phyloP scores from a whole-genome alignment of 2,329 filamentous ascomycete species.

The Hypoxylon sp. region DNA sequence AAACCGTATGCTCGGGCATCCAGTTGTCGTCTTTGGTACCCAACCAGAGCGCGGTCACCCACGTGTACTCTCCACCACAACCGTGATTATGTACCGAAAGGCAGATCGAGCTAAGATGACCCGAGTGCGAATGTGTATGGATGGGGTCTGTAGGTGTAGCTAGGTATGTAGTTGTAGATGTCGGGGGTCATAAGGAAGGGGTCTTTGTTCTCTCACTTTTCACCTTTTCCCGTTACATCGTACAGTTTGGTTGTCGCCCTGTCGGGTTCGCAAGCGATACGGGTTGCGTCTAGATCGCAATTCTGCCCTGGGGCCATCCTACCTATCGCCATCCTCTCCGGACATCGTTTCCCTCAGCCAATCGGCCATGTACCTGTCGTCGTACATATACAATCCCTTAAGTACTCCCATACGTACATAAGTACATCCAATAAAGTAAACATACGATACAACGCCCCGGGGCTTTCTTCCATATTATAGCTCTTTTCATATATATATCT shows the following conservation, averaged over 20 bases:
- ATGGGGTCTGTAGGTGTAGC: constrained; percentile 1
- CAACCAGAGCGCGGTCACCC: constrained; percentile 32
- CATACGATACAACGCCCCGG: no score
- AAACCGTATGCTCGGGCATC: constrained; percentile 33
- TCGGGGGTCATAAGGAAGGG: constrained; percentile 2
- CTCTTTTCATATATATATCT: not conserved
- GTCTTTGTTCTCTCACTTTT: not conserved
- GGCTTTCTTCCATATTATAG: not conserved
- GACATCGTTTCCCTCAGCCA: not conserved
- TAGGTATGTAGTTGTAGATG: not conserved
- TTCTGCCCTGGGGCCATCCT: not conserved
- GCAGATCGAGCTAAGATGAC: constrained; percentile 26
- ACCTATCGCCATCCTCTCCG: not conserved
- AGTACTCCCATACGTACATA: not conserved
- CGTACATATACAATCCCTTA: not conserved
- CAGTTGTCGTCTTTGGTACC: constrained; percentile 28
- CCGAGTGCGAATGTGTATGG: constrained; percentile 7
- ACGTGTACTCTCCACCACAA: constrained; percentile 33
- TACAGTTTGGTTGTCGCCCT: constrained; percentile 1
- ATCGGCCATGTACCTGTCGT: not conserved
- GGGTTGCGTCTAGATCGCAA: constrained; percentile 7
- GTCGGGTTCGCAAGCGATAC: not conserved
- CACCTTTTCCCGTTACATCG: constrained; percentile 3
- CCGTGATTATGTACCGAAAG: constrained; percentile 21
- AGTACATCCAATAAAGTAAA: not conserved